Evolutionary conservation across 2,329 filamentous ascomycete genomes (phyloP).

Genomic region (Aspergillus sp.): DNA sequence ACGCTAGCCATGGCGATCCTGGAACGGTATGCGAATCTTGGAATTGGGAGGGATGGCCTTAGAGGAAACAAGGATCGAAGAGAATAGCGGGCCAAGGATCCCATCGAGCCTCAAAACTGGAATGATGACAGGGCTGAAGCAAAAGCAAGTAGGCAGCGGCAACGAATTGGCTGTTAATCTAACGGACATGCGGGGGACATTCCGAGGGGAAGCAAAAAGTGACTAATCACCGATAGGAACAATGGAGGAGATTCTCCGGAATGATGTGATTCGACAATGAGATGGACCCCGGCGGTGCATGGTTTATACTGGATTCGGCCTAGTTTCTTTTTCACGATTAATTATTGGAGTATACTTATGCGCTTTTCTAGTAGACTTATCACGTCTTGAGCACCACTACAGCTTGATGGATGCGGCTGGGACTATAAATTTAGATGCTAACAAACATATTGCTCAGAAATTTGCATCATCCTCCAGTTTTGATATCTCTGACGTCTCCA

Average conservation of each 20-base stretch:
- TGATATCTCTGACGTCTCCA: no score
- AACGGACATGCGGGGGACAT: not conserved
- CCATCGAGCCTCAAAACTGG: slow-evolving; percentile 6
- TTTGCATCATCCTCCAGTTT: no score
- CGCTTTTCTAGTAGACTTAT: no score
- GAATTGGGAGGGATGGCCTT: slow-evolving; percentile 9
- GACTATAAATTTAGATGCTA: no score
- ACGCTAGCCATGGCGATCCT: slow-evolving; percentile 25
- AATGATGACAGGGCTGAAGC: not conserved
- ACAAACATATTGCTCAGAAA: no score
- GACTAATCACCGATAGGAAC: not conserved
- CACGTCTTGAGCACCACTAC: no score
- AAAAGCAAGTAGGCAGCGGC: not conserved
- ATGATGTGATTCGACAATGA: no score
- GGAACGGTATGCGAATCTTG: slow-evolving; percentile 11
- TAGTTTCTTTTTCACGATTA: no score
- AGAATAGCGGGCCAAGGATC: slow-evolving; percentile 15
- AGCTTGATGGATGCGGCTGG: no score
- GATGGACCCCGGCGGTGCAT: no score
- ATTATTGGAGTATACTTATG: no score
- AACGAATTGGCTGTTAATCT: not conserved
- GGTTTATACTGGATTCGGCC: no score
- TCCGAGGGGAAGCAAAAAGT: not conserved
- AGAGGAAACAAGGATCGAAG: slow-evolving; percentile 12
- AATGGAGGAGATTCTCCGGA: not conserved